These are phyloP conservation scores for Alopecurus myosuroides DNA, from an alignment of 176 grass and related monocot species.

Conservation along the genomic window DNA sequence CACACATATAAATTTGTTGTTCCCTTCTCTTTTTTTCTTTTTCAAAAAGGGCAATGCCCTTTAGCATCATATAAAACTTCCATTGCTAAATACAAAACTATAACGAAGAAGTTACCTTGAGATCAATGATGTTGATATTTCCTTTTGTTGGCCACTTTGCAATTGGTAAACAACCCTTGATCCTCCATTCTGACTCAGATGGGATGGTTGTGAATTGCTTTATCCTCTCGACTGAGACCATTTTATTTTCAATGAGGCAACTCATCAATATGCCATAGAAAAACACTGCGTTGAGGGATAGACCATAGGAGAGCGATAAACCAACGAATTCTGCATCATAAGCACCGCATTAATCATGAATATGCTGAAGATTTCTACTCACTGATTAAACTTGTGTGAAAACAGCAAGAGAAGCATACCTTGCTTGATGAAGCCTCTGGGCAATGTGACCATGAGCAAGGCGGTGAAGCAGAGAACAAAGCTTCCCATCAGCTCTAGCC, in stretches of 20 bases:
- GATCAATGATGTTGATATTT: conserved; percentile 62
- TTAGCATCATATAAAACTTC: too few species aligned
- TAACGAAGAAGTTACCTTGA: conserved; percentile 54
- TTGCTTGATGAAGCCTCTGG: conserved; percentile 55
- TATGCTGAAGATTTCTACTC: background rate
- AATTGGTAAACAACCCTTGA: conserved; percentile 52
- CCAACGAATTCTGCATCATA: conserved; percentile 74
- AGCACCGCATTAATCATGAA: background rate
- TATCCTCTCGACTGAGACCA: conserved; percentile 93
- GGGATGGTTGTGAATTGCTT: conserved; percentile 89
- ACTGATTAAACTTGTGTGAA: background rate
- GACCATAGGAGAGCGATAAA: conserved; percentile 85
- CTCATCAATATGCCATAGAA: conserved; percentile 78
- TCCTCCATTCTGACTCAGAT: conserved; percentile 69
- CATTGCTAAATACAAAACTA: background rate
- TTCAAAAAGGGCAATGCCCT: too few species aligned
- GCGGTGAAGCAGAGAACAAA: conserved; percentile 74
- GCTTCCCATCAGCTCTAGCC: conserved; percentile 73
- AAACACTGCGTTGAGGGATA: conserved; percentile 68
- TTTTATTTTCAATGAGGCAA: conserved; percentile 86
- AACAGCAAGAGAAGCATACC: conserved; percentile 22
- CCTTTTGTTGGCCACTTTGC: conserved; percentile 76
- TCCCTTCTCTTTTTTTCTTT: background rate
- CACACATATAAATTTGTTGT: background rate
- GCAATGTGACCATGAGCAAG: conserved; percentile 82